A percentile compares a stretch with the other conserved stretches of the same genome.
Evolutionary conservation across 2,329 filamentous ascomycete genomes (phyloP).

Genomic region (Colletotrichum godetiae): DNA sequence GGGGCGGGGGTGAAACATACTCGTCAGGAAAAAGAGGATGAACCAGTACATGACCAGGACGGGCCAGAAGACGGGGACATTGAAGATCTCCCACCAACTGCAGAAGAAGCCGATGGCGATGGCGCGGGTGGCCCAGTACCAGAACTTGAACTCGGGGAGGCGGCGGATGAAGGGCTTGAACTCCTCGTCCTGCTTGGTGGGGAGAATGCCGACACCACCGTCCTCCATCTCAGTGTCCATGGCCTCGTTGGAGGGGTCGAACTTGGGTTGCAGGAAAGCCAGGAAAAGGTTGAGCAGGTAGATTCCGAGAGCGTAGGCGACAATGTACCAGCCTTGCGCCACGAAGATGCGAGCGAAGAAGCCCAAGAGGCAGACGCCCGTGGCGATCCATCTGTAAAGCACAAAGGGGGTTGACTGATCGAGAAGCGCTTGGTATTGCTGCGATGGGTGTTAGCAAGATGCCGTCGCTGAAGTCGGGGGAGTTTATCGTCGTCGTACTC

Average conservation of each 20-base stretch:
- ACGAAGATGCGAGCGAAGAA: slow-evolving; percentile 93
- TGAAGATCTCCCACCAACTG: slow-evolving; percentile 94
- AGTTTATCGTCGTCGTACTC: slow-evolving; percentile 61
- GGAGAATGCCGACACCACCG: slow-evolving; percentile 82
- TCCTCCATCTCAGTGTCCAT: slow-evolving; percentile 97
- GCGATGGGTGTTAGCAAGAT: slow-evolving; percentile 40
- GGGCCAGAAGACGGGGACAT: slow-evolving; percentile 99
- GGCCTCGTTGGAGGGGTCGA: slow-evolving; percentile 93
- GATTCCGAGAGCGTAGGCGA: slow-evolving; percentile 97
- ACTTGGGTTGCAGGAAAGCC: slow-evolving; percentile 97
- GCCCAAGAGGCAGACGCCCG: slow-evolving; percentile 77
- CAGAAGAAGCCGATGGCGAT: slow-evolving; percentile 85
- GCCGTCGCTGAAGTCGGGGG: neutral
- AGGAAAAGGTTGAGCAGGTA: slow-evolving; percentile 99
- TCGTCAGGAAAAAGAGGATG: slow-evolving; percentile 94
- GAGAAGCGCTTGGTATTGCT: slow-evolving; percentile 95
- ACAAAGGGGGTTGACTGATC: slow-evolving; percentile 94
- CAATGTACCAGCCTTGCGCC: slow-evolving; percentile 99
- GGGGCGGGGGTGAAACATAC: slow-evolving; percentile 65
- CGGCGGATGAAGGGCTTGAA: slow-evolving; percentile 97
- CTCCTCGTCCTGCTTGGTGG: slow-evolving; percentile 96
- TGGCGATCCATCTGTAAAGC: slow-evolving; percentile 89
- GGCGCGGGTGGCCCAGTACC: slow-evolving; percentile 93
- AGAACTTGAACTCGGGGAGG: slow-evolving; percentile 99
- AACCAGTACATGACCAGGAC: slow-evolving; percentile 99